phyloP scores from a whole-genome alignment of 176 grass and related monocot species.

The Oryza rufipogon region DNA sequence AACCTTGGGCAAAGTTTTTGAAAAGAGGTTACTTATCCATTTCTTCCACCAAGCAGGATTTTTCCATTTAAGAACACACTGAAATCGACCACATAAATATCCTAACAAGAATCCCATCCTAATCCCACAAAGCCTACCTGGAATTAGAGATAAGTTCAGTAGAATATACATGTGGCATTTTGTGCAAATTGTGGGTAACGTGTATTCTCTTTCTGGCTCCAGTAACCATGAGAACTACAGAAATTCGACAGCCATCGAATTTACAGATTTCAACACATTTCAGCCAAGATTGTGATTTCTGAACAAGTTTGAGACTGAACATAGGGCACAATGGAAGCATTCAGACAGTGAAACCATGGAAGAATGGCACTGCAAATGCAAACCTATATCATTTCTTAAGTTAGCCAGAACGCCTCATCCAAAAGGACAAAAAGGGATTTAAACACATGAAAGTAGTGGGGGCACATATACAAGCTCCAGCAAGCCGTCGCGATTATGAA shows the following conservation, averaged over 20 bases:
- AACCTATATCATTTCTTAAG: conserved; percentile 44
- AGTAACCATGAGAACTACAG: not conserved
- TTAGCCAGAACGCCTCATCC: conserved; percentile 32
- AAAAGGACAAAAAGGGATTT: conserved; percentile 18
- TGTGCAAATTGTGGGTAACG: not conserved
- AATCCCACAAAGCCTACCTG: not conserved
- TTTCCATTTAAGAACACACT: conserved; percentile 25
- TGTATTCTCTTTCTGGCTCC: not conserved
- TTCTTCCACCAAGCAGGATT: conserved; percentile 12
- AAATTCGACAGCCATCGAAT: not conserved
- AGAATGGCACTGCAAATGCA: conserved; percentile 25
- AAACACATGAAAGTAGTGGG: conserved; percentile 28
- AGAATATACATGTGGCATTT: not conserved
- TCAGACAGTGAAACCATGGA: conserved; percentile 25
- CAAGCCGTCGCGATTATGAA: conserved; percentile 4
- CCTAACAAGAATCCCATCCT: conserved; percentile 4
- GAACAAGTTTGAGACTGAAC: not conserved
- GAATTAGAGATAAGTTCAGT: not conserved
- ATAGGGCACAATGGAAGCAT: conserved; percentile 15
- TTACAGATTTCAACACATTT: not conserved
- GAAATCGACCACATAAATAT: conserved; percentile 13
- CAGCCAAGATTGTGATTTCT: not conserved
- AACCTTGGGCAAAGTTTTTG: conserved; percentile 9
- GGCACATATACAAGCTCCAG: conserved; percentile 47
- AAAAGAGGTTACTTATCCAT: conserved; percentile 9